Conservation (phyloP, 495 filamentous ascomycete genomes). For the Echria macrotheca region DNA sequence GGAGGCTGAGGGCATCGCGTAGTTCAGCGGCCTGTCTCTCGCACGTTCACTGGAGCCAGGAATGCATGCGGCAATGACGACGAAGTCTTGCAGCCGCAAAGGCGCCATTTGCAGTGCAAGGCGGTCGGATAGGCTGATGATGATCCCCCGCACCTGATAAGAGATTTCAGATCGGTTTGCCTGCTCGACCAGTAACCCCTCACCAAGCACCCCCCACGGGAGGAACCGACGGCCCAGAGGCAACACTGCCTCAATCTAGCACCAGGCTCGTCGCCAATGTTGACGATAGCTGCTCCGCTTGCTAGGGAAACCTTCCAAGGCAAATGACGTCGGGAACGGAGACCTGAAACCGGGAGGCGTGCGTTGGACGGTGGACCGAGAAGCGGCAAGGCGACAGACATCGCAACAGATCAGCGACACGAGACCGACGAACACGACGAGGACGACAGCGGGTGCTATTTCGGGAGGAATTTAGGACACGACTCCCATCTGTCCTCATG, state of each 20-base stretch:
- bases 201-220: background rate
- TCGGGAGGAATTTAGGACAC: no score
- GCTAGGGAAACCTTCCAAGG: constrained; percentile 4
- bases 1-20: constrained; percentile 5
- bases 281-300: no score
- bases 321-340: background rate
- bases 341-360: no score
- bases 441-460: no score
- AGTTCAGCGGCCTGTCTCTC: no score
- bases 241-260: constrained; percentile 6
- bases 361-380: no score
- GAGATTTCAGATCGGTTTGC: constrained; percentile 9
- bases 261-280: no score
- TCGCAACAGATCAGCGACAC: no score
- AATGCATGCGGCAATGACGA: constrained; percentile 1
- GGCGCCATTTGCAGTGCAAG: background rate
- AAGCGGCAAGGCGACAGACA: no score
- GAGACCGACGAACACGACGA: background rate
- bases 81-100: background rate
- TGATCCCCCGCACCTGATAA: background rate
- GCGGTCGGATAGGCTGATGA: background rate
- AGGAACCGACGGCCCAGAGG: background rate
- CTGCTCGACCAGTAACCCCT: background rate
- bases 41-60: no score
- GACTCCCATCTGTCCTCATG: no score